A percentile compares a stretch with the other conserved stretches of the same genome.
phyloP scores from a whole-genome alignment of 139 green algal genomes.

The Tetradesmus lagerheimii region DNA sequence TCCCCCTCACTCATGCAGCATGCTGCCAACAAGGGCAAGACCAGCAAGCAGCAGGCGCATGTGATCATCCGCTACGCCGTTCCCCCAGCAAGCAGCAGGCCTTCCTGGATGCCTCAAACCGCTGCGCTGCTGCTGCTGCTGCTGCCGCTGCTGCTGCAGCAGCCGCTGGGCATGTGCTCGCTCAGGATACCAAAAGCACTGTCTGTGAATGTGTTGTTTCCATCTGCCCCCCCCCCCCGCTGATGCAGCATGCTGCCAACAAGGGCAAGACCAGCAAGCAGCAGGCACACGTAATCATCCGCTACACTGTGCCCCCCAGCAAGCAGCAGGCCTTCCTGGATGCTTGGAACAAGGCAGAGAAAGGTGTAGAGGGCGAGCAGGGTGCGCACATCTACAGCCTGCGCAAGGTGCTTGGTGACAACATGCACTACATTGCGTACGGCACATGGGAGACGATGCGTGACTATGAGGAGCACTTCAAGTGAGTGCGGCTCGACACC shows the following conservation, averaged over 20 bases:
- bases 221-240: not conserved
- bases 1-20: too few species aligned
- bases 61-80: too few species aligned
- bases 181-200: too few species aligned
- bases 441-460: slow-evolving; percentile 35
- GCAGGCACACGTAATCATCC: slow-evolving; percentile 36
- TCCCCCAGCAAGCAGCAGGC: too few species aligned
- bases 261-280: not conserved
- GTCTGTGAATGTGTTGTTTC: too few species aligned
- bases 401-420: slow-evolving; percentile 43
- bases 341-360: slow-evolving; percentile 31
- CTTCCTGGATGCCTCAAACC: slow-evolving; percentile 20
- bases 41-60: too few species aligned
- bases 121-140: not conserved
- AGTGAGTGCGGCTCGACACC: not conserved
- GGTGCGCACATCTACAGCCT: slow-evolving; percentile 40
- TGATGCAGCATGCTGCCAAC: not conserved
- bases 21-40: not conserved
- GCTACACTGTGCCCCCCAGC: slow-evolving; percentile 24
- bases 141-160: not conserved
- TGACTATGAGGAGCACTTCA: slow-evolving; percentile 23
- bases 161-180: too few species aligned
- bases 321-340: slow-evolving; percentile 22
- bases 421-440: slow-evolving; percentile 22
- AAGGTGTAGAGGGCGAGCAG: not conserved